Evolutionary conservation across 2,329 filamentous ascomycete species (phyloP).

Genomic region (Alternaria tenuissima): DNA sequence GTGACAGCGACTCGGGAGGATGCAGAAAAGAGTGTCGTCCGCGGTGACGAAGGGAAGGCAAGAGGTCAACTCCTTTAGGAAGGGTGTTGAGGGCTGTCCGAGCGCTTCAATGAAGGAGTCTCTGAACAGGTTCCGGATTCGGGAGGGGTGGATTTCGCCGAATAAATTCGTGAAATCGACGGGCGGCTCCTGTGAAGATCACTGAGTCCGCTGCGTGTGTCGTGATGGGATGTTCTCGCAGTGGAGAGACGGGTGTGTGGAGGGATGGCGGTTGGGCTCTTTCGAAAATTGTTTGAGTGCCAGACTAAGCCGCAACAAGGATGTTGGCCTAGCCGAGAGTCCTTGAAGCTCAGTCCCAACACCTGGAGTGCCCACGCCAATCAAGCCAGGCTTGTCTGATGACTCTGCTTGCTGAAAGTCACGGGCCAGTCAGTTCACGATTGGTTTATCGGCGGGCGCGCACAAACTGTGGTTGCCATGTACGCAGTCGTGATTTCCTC

Average conservation of each 20-base stretch:
- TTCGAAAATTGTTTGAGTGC: conserved; percentile 39
- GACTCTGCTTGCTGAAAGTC: not conserved
- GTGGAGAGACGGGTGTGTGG: conserved; percentile 42
- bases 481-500: conserved; percentile 7
- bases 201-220: conserved; percentile 43
- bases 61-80: conserved; percentile 35
- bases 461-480: not conserved
- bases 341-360: conserved; percentile 16
- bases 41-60: conserved; percentile 29
- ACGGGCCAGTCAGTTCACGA: not conserved
- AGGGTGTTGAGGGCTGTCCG: conserved; percentile 47
- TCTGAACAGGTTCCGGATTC: conserved; percentile 37
- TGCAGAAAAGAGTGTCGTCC: conserved; percentile 35
- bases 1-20: conserved; percentile 35
- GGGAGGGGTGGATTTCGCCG: conserved; percentile 46
- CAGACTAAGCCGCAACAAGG: conserved; percentile 29
- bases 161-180: conserved; percentile 49
- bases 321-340: conserved; percentile 23
- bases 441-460: not conserved
- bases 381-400: not conserved
- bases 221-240: conserved; percentile 42
- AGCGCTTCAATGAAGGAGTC: conserved; percentile 43
- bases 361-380: conserved; percentile 7
- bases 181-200: conserved; percentile 43
- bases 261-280: conserved; percentile 20